phyloP scores from a whole-genome alignment of 257 asterid genomes.

The Parsonsia alboflavescens region DNA sequence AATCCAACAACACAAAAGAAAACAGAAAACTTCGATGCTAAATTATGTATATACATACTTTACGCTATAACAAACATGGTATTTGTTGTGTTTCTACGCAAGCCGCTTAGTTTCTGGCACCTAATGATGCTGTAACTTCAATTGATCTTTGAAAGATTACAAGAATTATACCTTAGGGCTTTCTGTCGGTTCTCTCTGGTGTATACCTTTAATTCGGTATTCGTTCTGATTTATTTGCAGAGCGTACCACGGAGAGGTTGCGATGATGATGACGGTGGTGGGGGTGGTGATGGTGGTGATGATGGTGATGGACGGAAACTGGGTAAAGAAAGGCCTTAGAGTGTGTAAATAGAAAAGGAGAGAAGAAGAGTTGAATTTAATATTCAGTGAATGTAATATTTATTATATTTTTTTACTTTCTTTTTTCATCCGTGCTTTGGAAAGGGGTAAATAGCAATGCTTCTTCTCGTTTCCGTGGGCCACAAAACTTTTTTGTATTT shows the following conservation, averaged over 20 bases:
- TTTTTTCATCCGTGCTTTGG: too few relatives aligned
- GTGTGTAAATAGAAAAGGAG: conserved; percentile 6
- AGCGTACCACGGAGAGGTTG: not conserved
- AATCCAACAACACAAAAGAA: not conserved
- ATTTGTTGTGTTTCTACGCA: not conserved
- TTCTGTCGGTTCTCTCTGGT: not conserved
- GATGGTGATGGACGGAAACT: conserved; percentile 14
- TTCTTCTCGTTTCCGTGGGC: too few relatives aligned
- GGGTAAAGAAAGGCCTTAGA: not conserved
- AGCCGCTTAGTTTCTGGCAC: not conserved
- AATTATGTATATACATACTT: not conserved
- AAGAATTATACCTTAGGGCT: not conserved
- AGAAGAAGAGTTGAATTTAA: not conserved
- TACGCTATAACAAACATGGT: not conserved
- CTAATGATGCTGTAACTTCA: not conserved
- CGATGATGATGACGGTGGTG: conserved; percentile 4
- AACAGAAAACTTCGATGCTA: not conserved
- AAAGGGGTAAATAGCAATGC: too few relatives aligned
- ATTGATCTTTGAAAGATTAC: not conserved
- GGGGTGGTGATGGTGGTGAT: conserved; percentile 5
- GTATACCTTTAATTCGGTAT: not conserved
- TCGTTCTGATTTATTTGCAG: not conserved
- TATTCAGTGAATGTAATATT: not conserved
- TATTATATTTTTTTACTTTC: conserved; percentile 1
- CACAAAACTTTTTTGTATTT: too few relatives aligned